phyloP scores from a whole-genome alignment of 768 basidiomycete species.

The Lentinula boryana region DNA sequence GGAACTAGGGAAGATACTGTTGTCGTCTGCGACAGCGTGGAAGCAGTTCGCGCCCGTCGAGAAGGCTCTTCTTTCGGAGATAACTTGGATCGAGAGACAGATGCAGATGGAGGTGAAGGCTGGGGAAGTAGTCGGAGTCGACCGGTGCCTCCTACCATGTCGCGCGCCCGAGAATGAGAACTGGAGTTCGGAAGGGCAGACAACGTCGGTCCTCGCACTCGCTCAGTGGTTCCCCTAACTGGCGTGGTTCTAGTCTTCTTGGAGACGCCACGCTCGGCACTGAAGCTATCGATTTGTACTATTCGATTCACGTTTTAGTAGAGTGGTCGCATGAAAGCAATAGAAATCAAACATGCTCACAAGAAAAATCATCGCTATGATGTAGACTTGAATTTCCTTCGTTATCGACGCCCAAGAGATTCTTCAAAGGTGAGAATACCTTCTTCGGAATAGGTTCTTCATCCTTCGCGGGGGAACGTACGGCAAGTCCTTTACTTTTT shows the following conservation, averaged over 20 bases:
- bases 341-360: conserved; percentile 13
- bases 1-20: not conserved
- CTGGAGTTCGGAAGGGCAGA: conserved; percentile 10
- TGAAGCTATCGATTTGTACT: conserved; percentile 20
- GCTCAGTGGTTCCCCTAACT: not conserved
- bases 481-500: not conserved
- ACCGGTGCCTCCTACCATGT: no score
- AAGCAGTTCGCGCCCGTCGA: conserved; percentile 24
- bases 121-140: not conserved
- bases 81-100: not conserved
- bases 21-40: conserved; percentile 10
- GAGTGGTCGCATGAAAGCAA: no score
- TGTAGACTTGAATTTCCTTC: not conserved
- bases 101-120: not conserved
- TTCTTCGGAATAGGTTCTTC: conserved; percentile 17
- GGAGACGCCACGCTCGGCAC: not conserved
- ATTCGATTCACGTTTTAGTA: not conserved
- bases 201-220: not conserved
- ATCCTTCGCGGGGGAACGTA: not conserved
- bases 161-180: not conserved
- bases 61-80: conserved; percentile 1
- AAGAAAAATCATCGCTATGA: conserved; percentile 18
- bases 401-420: conserved; percentile 30
- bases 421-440: conserved; percentile 32
- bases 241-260: not conserved